Base-by-base conservation (phyloP, 495 filamentous ascomycete species). In the Pyrenula aspistea region DNA sequence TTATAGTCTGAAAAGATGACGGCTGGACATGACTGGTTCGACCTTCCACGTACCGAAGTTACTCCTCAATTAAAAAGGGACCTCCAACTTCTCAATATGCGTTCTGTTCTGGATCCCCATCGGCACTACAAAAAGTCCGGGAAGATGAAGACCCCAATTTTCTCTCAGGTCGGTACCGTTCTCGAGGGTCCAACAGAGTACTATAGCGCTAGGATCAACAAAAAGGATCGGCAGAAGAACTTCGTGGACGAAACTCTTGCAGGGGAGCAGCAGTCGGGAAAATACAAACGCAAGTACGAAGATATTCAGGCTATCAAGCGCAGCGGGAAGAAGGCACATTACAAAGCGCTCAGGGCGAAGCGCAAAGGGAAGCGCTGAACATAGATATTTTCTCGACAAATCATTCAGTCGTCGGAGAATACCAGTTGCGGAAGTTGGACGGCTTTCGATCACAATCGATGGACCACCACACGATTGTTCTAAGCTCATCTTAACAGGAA, bases 131-230 rank as follows among this genome's bases (percentile, higher is more conserved):
- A 91, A 65, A 96, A 95, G 68, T 83, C 77, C 42, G 75, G 76
- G 24, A 86, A 85, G 70, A 69, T 73, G 54, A 67, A 77, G 49
- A 66, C 84, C 2, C 93, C 93, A 4, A 78, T 90, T 57, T 96
- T 84, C 66, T 91, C 85, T 23, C 88, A 94, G 60, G 83, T 96
- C 22, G 93, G 93, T 51, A 94, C 86, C 1, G 83, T 97, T 54
- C 80, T 96, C 36, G 83, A 95, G 61, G 92, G 91, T 0, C 88
- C 91, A 20, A 90, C 89, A 0, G 93, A 98, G 61, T 95, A 85
- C 72, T 87, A 81, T 72, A 89, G 77, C 60, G 77, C 78, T 15
- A 81, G 93, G 21, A 77, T 97, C 36, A 77, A 80, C 24, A 93
- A 91, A 67, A 94, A 87, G 69, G 86, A 97, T 63, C 78, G 88